Base-by-base conservation (phyloP, 257 asterid genomes). In the Nicotiana benthamiana region DNA sequence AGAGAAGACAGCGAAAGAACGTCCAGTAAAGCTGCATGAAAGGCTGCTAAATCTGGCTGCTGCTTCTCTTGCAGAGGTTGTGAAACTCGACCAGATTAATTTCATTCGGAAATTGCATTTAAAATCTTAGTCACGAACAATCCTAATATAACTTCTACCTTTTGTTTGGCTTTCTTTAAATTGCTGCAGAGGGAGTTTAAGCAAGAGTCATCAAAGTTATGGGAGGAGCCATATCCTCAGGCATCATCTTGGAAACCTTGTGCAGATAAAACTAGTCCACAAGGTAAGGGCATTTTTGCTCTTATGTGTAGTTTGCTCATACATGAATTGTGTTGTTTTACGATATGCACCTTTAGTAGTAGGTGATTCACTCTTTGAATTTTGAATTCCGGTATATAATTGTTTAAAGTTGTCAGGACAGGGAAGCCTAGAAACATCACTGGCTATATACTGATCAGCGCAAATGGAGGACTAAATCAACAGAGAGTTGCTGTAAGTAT, bases 401-500 rank as follows among this genome's bases (percentile, higher is more conserved):
- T 79, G 60, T 87, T 87, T 66, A 75, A 86, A 83, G 70, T 82
- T 87, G 90, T 87, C 85, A 89, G 94, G 90, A 87, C 92, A 90
- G 96, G 84, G 84, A 86, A 87, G 79, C 77, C 83, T 70, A 86
- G 81, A 75, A 88, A 86, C 77, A 86, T 62, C 80, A 90, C 90
- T 36, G 93, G 99, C 53, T 91, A 84, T 66, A 88, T 96, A 63
- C 78, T 92, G 83, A 90, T 94, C 81, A 94, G 99, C 36, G 97
- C 97, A 80, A 96, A 96, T 60, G 98, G 98, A 61, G 98, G 98
- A 64, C 90, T 94, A 67, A 95, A 93, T 86, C 98, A 95, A 86
- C 98, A 93, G 80, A 87, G 98, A 85, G 98, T 93, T 77, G 98
- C 98, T 2, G 97, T 93, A 89, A 91, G 98, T 40, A 53, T 75